A percentile compares a stretch with the other conserved stretches of the same genome.
Evolutionary conservation across 148 eudicot species (phyloP).

Genomic region (Vaccinium corymbosum): DNA sequence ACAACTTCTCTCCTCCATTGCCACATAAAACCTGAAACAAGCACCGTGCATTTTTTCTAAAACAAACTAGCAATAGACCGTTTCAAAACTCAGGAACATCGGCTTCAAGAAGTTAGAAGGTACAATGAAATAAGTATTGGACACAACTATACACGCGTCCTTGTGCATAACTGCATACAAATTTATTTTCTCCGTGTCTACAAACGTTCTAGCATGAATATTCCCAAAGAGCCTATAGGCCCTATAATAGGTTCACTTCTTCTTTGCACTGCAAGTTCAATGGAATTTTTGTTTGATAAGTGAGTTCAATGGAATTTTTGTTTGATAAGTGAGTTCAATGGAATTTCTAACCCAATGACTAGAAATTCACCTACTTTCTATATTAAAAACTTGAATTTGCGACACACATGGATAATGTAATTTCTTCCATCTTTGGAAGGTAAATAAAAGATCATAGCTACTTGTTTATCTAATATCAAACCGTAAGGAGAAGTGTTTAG

Average conservation of each 20-base stretch:
- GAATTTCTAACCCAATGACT: background rate
- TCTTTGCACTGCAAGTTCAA: background rate
- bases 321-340: background rate
- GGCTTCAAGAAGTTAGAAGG: no score
- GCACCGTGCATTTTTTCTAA: background rate
- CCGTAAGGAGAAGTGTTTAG: background rate
- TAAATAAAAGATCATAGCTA: background rate
- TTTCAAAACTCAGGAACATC: background rate
- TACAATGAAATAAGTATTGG: background rate
- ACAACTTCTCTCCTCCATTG: slow-evolving; percentile 69
- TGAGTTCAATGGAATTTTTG: background rate
- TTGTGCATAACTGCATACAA: background rate
- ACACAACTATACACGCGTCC: background rate
- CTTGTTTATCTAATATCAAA: background rate
- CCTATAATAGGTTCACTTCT: background rate
- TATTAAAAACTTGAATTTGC: background rate
- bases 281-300: background rate
- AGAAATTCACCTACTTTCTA: background rate
- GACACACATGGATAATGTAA: background rate
- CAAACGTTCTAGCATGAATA: background rate
- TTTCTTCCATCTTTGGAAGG: background rate
- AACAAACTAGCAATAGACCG: background rate
- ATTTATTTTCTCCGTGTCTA: background rate
- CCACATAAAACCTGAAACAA: slow-evolving; percentile 66
- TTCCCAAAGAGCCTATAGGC: background rate